phyloP scores from a whole-genome alignment of 331 rosid species.

The Quercus lobata region DNA sequence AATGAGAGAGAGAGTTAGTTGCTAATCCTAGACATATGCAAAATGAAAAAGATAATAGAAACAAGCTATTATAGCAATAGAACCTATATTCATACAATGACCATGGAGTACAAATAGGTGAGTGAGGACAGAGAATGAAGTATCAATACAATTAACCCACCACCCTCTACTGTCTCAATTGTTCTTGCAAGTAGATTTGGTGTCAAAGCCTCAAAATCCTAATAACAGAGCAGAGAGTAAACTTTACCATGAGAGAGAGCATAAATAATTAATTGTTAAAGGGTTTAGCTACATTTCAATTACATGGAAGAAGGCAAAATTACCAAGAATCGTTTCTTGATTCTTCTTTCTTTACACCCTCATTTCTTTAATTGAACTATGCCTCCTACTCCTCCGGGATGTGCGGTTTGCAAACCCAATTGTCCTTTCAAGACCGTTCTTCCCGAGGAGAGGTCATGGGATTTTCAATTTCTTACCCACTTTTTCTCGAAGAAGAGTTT shows the following conservation, averaged over 20 bases:
- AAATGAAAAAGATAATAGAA: background rate
- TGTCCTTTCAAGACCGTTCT: too few species aligned
- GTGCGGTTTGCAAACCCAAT: too few species aligned
- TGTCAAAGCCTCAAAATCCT: slow-evolving; percentile 93
- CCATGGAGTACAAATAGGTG: background rate
- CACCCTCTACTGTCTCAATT: slow-evolving; percentile 96
- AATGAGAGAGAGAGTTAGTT: background rate
- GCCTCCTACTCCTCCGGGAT: too few species aligned
- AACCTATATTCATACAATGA: slow-evolving; percentile 34
- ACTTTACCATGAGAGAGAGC: too few species aligned
- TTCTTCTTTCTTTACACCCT: too few species aligned
- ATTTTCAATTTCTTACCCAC: too few species aligned
- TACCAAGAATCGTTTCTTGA: slow-evolving; percentile 46
- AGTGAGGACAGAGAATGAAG: slow-evolving; percentile 21
- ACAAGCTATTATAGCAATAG: background rate
- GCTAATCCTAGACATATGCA: background rate
- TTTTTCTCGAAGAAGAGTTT: too few species aligned
- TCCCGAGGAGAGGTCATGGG: too few species aligned
- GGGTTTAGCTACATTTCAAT: background rate
- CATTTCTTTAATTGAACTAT: too few species aligned
- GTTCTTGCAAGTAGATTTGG: slow-evolving; percentile 94
- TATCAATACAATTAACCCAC: slow-evolving; percentile 75
- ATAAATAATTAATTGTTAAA: too few species aligned
- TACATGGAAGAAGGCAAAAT: background rate
- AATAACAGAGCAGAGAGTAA: slow-evolving; percentile 7